phyloP scores from a whole-genome alignment of 208 protist species.

The Trypanosomatidae sp. region DNA sequence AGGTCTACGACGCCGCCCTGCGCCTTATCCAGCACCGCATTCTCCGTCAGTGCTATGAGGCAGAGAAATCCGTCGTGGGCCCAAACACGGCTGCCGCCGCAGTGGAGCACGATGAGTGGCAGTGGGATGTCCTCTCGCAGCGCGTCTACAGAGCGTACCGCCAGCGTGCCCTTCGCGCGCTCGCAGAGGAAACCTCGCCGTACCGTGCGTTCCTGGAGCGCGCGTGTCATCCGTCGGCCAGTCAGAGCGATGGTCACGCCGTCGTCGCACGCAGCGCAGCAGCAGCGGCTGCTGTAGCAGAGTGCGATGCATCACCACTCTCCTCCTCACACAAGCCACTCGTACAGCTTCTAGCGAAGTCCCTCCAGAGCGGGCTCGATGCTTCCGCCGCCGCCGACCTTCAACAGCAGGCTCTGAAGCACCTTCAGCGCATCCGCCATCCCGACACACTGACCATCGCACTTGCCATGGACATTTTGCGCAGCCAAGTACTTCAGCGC shows the following conservation, averaged over 20 bases:
- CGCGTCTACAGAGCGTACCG: conserved; percentile 25
- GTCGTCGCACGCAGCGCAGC: background rate
- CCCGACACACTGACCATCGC: conserved; percentile 45
- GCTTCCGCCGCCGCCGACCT: background rate
- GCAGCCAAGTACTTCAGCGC: background rate
- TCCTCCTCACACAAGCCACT: background rate
- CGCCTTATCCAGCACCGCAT: conserved; percentile 48
- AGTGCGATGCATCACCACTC: background rate
- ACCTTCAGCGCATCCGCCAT: conserved; percentile 29
- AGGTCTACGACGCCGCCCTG: conserved; percentile 61
- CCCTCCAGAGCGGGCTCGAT: background rate
- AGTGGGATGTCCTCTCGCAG: conserved; percentile 23
- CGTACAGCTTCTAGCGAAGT: conserved; percentile 7
- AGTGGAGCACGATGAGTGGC: background rate
- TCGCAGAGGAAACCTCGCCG: conserved; percentile 17
- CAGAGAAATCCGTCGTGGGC: background rate
- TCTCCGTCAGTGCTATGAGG: conserved; percentile 8
- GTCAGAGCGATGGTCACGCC: background rate
- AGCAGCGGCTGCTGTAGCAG: background rate
- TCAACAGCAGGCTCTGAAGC: conserved; percentile 17
- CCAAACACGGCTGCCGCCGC: background rate
- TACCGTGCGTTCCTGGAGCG: conserved; percentile 10
- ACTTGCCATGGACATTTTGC: conserved; percentile 37
- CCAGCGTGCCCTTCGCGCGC: conserved; percentile 2
- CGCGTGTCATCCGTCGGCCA: background rate